These are phyloP conservation scores for Torulaspora delbrueckii DNA, from an alignment of 805 yeast species.

Conservation along the genomic window DNA sequence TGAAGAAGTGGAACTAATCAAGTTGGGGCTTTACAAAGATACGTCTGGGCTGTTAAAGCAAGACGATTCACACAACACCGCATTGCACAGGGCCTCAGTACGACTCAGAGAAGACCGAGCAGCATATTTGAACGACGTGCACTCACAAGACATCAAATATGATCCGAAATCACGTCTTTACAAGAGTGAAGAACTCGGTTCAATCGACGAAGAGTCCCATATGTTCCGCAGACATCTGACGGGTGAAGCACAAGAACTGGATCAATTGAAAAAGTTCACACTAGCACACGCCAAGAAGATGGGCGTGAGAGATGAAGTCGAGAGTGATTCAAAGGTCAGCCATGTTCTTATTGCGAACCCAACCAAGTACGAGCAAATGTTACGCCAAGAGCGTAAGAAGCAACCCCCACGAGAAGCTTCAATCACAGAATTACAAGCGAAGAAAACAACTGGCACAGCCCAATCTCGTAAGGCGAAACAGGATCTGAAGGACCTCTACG, in stretches of 20 bases:
- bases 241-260: slow-evolving; percentile 55
- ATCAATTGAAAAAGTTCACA: slow-evolving; percentile 45
- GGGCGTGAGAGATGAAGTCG: slow-evolving; percentile 29
- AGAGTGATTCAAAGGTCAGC: slow-evolving; percentile 23
- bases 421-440: slow-evolving; percentile 15
- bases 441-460: slow-evolving; percentile 20
- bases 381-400: slow-evolving; percentile 13
- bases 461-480: slow-evolving; percentile 18
- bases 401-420: slow-evolving; percentile 1
- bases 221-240: slow-evolving; percentile 51
- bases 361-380: slow-evolving; percentile 30
- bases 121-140: slow-evolving; percentile 51
- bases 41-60: slow-evolving; percentile 19
- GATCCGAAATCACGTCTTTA: slow-evolving; percentile 50
- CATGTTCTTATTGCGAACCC: slow-evolving; percentile 37
- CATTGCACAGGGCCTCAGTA: slow-evolving; percentile 33
- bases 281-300: slow-evolving; percentile 39
- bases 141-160: slow-evolving; percentile 43
- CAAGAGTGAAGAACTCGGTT: slow-evolving; percentile 34
- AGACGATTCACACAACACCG: slow-evolving; percentile 16
- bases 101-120: slow-evolving; percentile 76
- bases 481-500: slow-evolving; percentile 22
- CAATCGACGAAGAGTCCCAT: slow-evolving; percentile 37
- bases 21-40: slow-evolving; percentile 36
- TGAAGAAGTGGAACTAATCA: slow-evolving; percentile 41